Evolutionary conservation across 805 yeast genomes (phyloP), one percentile per base, ranked within the genome.

Genomic region (Grigorovia yakushimaensis): DNA sequence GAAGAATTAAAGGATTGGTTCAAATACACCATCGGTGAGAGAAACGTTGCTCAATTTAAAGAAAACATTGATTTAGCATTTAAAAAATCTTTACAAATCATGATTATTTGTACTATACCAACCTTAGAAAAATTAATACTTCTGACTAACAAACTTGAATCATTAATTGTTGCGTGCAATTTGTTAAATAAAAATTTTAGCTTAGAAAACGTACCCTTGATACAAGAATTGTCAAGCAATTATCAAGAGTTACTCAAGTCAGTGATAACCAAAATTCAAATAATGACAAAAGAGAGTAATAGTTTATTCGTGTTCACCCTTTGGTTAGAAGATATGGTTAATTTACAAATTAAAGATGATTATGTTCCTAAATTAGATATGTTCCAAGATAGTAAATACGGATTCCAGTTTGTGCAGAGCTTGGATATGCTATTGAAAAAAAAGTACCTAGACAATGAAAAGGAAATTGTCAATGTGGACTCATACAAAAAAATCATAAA

Each of bases 1-100:
- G 69, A 66, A 13, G 62, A 69, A 0, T 65, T 78, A 1, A 73
- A 71, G 49, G 79, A 77, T 47, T 84, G 81, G 79, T 66, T 84
- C 57, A 71, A 76, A 20, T 81, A 81, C 53, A 77, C 79, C 43
- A 66, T 84, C 33, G 88, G 86, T 0, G 88, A 82, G 51, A 67
- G 84, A 51, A 85, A 85, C 24, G 59, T 77, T 18, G 77, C 74
- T 51, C 69, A 77, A 52, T 76, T 87, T 76, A 64, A 66, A 2
- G 73, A 71, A 45, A 45, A 73, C 17, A 82, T 84, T 0, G 72
- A 70, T 35, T 61, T 70, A 1, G 67, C 74, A 13, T 81, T 75
- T 55, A 82, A 80, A 40, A 65, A 66, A 41, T 62, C 74, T 0
- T 64, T 79, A 46, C 73, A 77, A 47, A 60, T 68, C 0, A 52